Evolutionary conservation across 2,329 filamentous ascomycete genomes (phyloP).

Genomic region (Shiraia sp.): DNA sequence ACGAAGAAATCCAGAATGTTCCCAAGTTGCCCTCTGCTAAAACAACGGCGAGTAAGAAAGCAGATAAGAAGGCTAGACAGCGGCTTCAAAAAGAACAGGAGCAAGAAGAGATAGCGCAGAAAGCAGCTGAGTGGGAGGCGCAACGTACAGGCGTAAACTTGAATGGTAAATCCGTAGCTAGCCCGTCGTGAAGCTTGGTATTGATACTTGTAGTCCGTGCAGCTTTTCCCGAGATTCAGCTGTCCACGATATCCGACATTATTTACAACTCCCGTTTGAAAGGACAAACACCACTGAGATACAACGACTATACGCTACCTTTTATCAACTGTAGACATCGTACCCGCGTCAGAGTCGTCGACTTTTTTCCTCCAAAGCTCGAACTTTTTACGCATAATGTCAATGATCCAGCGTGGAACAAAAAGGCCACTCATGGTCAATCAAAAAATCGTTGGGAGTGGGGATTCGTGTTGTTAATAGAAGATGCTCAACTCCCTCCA

Average conservation of each 20-base stretch:
- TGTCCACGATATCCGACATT: slow-evolving; percentile 50
- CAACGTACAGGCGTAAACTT: slow-evolving; percentile 38
- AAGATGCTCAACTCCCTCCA: slow-evolving; percentile 60
- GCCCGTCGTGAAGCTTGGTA: neutral
- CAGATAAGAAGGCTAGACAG: slow-evolving; percentile 21
- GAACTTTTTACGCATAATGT: slow-evolving; percentile 67
- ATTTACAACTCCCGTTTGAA: slow-evolving; percentile 52
- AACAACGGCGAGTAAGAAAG: slow-evolving; percentile 41
- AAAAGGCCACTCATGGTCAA: slow-evolving; percentile 37
- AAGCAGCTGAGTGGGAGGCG: slow-evolving; percentile 15
- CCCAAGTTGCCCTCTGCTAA: slow-evolving; percentile 25
- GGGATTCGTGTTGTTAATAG: slow-evolving; percentile 78
- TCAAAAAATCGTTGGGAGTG: slow-evolving; percentile 70
- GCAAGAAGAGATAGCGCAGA: slow-evolving; percentile 40
- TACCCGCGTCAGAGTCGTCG: slow-evolving; percentile 73
- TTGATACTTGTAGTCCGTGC: slow-evolving; percentile 51
- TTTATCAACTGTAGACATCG: slow-evolving; percentile 77
- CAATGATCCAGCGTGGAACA: slow-evolving; percentile 39
- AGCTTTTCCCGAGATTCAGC: slow-evolving; percentile 43
- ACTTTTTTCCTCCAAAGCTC: slow-evolving; percentile 73
- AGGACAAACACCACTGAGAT: slow-evolving; percentile 24
- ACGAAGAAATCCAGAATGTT: slow-evolving; percentile 15
- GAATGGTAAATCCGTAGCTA: slow-evolving; percentile 42
- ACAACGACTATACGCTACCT: slow-evolving; percentile 59
- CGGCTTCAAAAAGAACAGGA: slow-evolving; percentile 36